These are phyloP conservation scores for Mortierella sp. DNA, from an alignment of 371 early-diverging fungal genomes.

Conservation along the genomic window DNA sequence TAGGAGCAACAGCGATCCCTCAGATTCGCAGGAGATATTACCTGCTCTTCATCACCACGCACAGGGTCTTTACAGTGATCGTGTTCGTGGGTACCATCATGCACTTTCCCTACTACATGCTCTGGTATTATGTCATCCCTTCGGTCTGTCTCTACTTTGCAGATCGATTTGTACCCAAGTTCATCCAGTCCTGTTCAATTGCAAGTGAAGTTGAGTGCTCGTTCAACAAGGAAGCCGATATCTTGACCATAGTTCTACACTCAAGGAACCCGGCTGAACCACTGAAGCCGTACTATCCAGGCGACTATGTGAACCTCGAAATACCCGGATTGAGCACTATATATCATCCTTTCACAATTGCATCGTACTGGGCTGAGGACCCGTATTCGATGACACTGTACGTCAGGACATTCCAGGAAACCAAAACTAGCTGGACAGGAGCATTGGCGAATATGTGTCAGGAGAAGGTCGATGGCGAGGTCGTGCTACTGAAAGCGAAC, in stretches of 20 bases:
- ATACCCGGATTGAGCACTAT: constrained; percentile 29
- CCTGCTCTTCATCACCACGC: constrained; percentile 24
- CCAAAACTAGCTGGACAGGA: constrained; percentile 34
- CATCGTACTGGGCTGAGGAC: constrained; percentile 50
- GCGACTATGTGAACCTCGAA: constrained; percentile 46
- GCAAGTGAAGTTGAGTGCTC: constrained; percentile 31
- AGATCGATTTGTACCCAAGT: constrained; percentile 43
- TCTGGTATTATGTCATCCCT: constrained; percentile 49
- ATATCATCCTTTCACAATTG: constrained; percentile 48
- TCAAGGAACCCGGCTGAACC: constrained; percentile 32
- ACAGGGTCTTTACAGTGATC: constrained; percentile 30
- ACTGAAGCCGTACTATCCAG: constrained; percentile 49
- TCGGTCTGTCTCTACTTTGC: constrained; percentile 41
- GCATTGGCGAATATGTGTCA: constrained; percentile 27
- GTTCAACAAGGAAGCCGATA: constrained; percentile 39
- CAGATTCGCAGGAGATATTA: constrained; percentile 26
- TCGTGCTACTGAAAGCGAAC: constrained; percentile 15
- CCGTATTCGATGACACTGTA: constrained; percentile 49
- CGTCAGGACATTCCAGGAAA: constrained; percentile 33
- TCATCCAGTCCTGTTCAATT: constrained; percentile 35
- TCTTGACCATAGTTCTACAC: constrained; percentile 25
- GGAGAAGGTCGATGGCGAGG: constrained; percentile 2
- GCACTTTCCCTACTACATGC: constrained; percentile 43
- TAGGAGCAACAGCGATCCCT: constrained; percentile 23
- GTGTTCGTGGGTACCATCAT: constrained; percentile 28